Percentiles rank a stretch among this genome's conserved stretches.
Evolutionary conservation across 768 basidiomycete species (phyloP).

Genomic region (Mycena epipterygia): DNA sequence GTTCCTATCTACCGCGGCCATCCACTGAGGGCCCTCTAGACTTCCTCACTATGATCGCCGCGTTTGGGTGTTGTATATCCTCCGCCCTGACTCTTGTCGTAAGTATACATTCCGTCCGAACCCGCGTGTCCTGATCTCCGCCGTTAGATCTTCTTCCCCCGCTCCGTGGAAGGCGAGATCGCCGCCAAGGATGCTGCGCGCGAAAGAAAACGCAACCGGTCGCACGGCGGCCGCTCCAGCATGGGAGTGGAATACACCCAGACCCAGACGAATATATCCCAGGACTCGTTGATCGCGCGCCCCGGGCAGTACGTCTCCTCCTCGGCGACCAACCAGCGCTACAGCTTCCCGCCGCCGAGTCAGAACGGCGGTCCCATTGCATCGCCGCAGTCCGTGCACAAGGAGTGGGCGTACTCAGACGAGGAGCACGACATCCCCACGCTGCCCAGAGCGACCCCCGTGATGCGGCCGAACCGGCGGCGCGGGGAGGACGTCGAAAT

Average conservation of each 20-base stretch:
- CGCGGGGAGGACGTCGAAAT: constrained; percentile 44
- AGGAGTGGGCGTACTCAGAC: constrained; percentile 38
- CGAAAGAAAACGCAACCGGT: constrained; percentile 53
- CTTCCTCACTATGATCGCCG: constrained; percentile 68
- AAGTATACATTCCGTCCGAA: constrained; percentile 36
- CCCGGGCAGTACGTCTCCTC: background rate
- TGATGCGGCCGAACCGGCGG: constrained; percentile 59
- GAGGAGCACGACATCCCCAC: constrained; percentile 48
- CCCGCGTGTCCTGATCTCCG: background rate
- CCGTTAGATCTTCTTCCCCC: constrained; percentile 87
- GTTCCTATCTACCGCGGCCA: background rate
- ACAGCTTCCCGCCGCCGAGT: constrained; percentile 15
- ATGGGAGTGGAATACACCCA: background rate
- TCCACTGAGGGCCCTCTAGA: constrained; percentile 54
- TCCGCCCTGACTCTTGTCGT: constrained; percentile 84
- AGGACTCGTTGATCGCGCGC: background rate
- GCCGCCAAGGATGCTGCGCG: constrained; percentile 62
- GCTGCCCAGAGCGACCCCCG: constrained; percentile 45
- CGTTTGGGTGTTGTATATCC: constrained; percentile 73
- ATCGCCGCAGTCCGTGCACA: constrained; percentile 1
- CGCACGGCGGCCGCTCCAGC: constrained; percentile 34
- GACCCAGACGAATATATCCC: background rate
- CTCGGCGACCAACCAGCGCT: constrained; percentile 4
- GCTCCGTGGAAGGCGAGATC: constrained; percentile 78
- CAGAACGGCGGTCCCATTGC: background rate